Base-by-base conservation (phyloP, 371 early-diverging fungal genomes). In the Actinomortierella wolfii region DNA sequence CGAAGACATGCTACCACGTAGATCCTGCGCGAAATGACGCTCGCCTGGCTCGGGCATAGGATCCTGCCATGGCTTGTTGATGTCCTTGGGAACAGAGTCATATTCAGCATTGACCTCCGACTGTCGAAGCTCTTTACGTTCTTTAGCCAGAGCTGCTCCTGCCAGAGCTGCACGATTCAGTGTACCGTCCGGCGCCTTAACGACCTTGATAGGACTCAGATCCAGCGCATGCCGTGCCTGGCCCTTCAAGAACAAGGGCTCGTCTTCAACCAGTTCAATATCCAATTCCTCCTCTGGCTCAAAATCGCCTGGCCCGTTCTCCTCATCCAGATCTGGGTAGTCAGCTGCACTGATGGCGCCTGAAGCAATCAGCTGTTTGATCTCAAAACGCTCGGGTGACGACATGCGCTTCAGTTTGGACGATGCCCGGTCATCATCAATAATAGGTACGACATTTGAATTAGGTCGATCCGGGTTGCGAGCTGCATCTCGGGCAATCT, bases 111-210 rank as follows among this genome's bases (percentile, higher is more conserved):
- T 89, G 15, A 87, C 86, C 67, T 96, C 93, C 59, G 94, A 94
- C 59, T 91, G 91, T 53, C 86, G 80, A 29, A 94, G 73, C 74
- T 97, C 97, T 64, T 94, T 81, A 58, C 99, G 88, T 76, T 97
- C 97, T 68, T 96, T 96, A 5, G 98, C 96, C 20, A 95, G 73
- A 0, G 95, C 86, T 0, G 95, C 95, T 23, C 97, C 96, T 3
- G 93, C 89, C 49, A 97, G 71, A 2, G 99, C 99, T 0, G 98
- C 96, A 13, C 98, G 89, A 76, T 97, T 97, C 79, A 98, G 64
- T 2, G 95, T 90, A 14, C 99, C 99, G 68, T 97, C 98, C 11
- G 98, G 98, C 25, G 94, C 94, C 76, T 97, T 97, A 48, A 97
- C 95, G 14, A 98, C 92, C 68, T 97, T 97, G 68, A 98, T 89